Evolutionary conservation across 2,329 filamentous ascomycete species (phyloP).

Genomic region (Claviceps purpurea): DNA sequence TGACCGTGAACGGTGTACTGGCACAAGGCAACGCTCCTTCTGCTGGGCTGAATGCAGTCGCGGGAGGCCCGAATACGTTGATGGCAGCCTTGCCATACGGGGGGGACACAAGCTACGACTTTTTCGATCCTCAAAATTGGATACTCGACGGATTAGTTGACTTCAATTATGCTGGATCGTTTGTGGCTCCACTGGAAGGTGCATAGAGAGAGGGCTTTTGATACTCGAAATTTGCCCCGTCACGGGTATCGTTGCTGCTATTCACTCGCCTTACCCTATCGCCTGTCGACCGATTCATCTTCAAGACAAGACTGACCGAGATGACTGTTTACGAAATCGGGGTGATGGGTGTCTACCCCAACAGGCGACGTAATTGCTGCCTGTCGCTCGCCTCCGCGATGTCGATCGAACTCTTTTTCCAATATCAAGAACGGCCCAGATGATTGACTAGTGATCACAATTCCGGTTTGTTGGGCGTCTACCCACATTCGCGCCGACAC

Average conservation of each 20-base stretch:
- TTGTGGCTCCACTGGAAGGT: slow-evolving; percentile 40
- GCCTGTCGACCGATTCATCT: too few species aligned
- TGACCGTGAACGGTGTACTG: slow-evolving; percentile 36
- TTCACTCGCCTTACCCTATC: too few species aligned
- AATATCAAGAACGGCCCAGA: neutral
- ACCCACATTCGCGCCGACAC: neutral
- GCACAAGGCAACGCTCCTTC: slow-evolving; percentile 33
- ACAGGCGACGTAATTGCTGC: neutral
- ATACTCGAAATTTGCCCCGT: too few species aligned
- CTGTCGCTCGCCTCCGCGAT: neutral
- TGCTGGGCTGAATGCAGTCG: slow-evolving; percentile 25
- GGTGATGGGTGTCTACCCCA: too few species aligned
- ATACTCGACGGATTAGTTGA: slow-evolving; percentile 78
- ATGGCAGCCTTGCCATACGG: slow-evolving; percentile 41
- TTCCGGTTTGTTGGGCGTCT: neutral
- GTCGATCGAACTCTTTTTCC: too few species aligned
- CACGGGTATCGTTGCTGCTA: too few species aligned
- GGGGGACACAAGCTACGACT: slow-evolving; percentile 62
- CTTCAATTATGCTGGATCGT: slow-evolving; percentile 52
- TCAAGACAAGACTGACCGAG: too few species aligned
- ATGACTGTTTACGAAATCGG: too few species aligned
- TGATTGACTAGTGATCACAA: neutral
- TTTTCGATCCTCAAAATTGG: slow-evolving; percentile 89
- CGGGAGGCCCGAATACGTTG: slow-evolving; percentile 30
- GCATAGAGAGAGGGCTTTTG: slow-evolving; percentile 20